A percentile compares a stretch with the other conserved stretches of the same genome.
Conservation (phyloP, 202 grass and related monocot species). For the Panicum hallii region DNA sequence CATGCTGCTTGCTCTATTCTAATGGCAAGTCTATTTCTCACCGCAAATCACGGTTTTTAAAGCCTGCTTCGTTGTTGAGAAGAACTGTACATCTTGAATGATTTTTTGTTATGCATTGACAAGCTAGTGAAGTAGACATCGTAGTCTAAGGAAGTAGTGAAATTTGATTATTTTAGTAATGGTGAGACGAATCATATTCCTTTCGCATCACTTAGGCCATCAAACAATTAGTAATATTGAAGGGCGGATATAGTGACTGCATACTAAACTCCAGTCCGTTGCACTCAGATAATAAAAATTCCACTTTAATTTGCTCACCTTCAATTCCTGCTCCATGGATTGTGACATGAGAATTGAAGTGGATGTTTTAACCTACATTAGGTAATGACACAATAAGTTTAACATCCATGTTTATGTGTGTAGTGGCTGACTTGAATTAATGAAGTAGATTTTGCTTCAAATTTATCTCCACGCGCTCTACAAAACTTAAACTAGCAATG, state of each 20-base stretch:
- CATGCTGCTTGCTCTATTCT: neutral
- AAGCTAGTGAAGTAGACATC: slow-evolving; percentile 18
- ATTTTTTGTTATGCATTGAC: neutral
- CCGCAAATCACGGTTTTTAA: neutral
- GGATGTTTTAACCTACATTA: slow-evolving; percentile 55
- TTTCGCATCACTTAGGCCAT: slow-evolving; percentile 33
- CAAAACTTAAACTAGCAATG: neutral
- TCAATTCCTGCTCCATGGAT: slow-evolving; percentile 2
- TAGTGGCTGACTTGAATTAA: neutral
- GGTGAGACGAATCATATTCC: neutral
- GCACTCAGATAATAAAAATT: neutral
- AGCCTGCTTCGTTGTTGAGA: neutral
- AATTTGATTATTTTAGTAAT: neutral
- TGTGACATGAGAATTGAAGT: slow-evolving; percentile 33
- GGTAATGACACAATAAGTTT: slow-evolving; percentile 46
- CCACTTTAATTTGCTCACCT: neutral
- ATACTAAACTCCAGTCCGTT: slow-evolving; percentile 13
- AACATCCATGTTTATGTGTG: slow-evolving; percentile 2
- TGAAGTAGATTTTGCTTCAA: neutral
- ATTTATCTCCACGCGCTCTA: neutral
- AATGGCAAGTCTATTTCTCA: slow-evolving; percentile 8
- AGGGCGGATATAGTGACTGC: neutral
- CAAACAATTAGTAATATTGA: neutral
- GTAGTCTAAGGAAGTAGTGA: slow-evolving; percentile 10
- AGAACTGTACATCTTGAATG: neutral